phyloP scores from a whole-genome alignment of 805 yeast genomes.

The Candida easanensis region DNA sequence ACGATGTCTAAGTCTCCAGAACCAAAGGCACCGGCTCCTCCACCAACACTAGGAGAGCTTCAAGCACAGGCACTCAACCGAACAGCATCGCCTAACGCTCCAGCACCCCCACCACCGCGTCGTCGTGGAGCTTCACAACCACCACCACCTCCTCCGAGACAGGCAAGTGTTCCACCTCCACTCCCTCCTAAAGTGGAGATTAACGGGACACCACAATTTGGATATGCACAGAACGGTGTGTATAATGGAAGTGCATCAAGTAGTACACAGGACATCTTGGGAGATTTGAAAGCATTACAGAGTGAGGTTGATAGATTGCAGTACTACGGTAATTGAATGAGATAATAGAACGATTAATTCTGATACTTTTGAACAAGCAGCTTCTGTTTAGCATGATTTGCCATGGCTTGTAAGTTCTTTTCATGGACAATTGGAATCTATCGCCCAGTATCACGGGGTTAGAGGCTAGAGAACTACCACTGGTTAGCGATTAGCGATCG shows the following conservation, averaged over 20 bases:
- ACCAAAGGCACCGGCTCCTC: neutral
- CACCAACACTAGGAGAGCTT: constrained; percentile 8
- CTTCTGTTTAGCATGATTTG: neutral
- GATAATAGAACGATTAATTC: neutral
- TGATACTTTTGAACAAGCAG: too few relatives aligned
- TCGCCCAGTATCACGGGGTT: too few relatives aligned
- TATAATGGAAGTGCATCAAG: neutral
- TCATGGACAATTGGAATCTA: too few relatives aligned
- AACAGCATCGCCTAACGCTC: constrained; percentile 20
- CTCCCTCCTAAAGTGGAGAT: constrained; percentile 23
- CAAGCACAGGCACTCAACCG: constrained; percentile 4
- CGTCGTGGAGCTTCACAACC: constrained; percentile 36
- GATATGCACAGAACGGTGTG: neutral
- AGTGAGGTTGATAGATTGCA: constrained; percentile 61
- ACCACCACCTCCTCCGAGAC: constrained; percentile 21
- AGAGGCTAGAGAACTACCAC: too few relatives aligned
- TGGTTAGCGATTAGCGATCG: too few relatives aligned
- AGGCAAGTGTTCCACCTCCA: neutral
- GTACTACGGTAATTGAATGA: constrained; percentile 1
- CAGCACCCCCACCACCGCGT: constrained; percentile 35
- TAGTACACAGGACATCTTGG: constrained; percentile 47
- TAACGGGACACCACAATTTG: constrained; percentile 22
- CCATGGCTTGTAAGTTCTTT: too few relatives aligned
- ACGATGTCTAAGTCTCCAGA: constrained; percentile 13
- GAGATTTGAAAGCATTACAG: constrained; percentile 64